Percentiles rank a stretch among this genome's conserved stretches.
These are phyloP conservation scores for Globisporangium megalacanthum DNA, from an alignment of 352 stramenopile genomes.

Conservation along the genomic window DNA sequence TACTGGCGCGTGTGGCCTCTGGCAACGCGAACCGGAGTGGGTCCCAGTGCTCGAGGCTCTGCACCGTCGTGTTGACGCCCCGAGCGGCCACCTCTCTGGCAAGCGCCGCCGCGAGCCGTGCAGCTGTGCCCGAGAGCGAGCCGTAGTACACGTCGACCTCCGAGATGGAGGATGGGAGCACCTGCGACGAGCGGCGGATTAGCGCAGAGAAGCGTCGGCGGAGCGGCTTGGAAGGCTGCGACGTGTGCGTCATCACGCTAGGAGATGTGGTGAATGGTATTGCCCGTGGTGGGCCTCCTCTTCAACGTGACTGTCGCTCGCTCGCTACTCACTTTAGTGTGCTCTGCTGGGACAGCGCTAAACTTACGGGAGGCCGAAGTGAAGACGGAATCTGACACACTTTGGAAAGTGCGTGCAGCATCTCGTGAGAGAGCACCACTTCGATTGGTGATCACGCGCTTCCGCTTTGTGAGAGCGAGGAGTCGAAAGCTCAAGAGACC, in stretches of 20 bases:
- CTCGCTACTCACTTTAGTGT: no score
- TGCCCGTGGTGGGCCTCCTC: no score
- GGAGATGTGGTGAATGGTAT: background rate
- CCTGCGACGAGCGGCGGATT: constrained; percentile 11
- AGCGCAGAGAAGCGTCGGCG: background rate
- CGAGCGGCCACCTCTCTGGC: constrained; percentile 53
- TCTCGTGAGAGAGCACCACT: no score
- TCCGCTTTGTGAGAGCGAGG: no score
- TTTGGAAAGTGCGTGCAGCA: no score
- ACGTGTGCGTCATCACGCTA: background rate
- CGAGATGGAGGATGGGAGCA: constrained; percentile 18
- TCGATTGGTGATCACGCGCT: no score
- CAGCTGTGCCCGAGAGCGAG: constrained; percentile 91
- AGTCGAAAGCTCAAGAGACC: no score
- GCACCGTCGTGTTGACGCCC: constrained; percentile 51
- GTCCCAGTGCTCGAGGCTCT: constrained; percentile 88
- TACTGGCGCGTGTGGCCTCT: constrained; percentile 16
- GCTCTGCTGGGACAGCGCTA: no score
- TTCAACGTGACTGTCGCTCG: no score
- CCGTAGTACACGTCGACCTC: constrained; percentile 91
- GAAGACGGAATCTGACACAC: no score
- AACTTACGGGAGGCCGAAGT: no score
- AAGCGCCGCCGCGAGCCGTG: constrained; percentile 88
- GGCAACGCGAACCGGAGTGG: constrained; percentile 15
- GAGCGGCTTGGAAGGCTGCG: background rate